Conservation (phyloP, 2,329 filamentous ascomycete species). For the Diaporthe citri region DNA sequence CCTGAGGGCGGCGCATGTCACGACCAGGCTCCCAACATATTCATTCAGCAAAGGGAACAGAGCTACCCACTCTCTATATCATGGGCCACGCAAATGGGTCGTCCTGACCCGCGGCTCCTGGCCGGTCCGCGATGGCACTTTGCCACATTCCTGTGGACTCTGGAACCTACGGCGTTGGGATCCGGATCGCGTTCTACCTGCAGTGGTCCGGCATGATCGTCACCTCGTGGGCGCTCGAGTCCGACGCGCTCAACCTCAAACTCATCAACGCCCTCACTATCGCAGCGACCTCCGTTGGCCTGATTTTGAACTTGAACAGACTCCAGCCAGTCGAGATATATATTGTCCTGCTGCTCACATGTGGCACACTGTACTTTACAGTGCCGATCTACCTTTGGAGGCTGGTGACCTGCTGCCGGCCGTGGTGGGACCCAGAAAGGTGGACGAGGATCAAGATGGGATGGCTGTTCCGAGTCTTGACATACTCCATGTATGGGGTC, state of each 20-base stretch:
- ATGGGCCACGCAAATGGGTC: not conserved
- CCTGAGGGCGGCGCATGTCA: not conserved
- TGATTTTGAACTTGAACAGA: conserved; percentile 23
- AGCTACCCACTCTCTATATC: too few species aligned
- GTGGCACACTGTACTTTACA: conserved; percentile 39
- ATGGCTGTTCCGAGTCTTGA: conserved; percentile 33
- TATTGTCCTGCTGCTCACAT: conserved; percentile 42
- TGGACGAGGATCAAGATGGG: conserved; percentile 37
- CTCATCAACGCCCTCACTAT: conserved; percentile 38
- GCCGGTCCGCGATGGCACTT: conserved; percentile 21
- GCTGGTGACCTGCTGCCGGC: conserved; percentile 42
- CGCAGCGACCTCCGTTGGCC: conserved; percentile 34
- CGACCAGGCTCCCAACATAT: not conserved
- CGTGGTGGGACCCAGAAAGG: conserved; percentile 42
- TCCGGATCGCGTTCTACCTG: conserved; percentile 39
- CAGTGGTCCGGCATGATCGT: conserved; percentile 40
- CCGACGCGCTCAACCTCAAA: conserved; percentile 33
- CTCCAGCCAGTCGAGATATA: conserved; percentile 41
- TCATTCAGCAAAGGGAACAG: not conserved
- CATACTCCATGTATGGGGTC: conserved; percentile 33
- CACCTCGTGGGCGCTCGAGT: conserved; percentile 37
- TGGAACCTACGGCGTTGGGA: conserved; percentile 38
- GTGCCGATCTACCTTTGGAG: conserved; percentile 43
- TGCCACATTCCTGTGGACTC: conserved; percentile 33
- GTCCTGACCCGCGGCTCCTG: not conserved